These are phyloP conservation scores for Tetrahymena malaccensis DNA, from an alignment of 73 alveolate species.

Conservation along the genomic window DNA sequence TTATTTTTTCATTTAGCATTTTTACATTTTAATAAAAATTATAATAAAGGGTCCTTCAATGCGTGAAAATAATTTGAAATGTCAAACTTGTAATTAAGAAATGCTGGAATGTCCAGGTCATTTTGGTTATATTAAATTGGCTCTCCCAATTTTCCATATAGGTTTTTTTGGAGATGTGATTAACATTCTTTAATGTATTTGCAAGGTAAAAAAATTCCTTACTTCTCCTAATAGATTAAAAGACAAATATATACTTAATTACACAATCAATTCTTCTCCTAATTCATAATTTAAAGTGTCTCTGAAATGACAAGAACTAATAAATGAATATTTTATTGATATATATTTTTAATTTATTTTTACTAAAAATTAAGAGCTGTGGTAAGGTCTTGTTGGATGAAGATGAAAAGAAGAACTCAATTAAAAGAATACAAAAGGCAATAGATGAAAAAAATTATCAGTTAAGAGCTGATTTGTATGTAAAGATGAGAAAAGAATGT, in stretches of 20 bases:
- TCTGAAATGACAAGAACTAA: not conserved
- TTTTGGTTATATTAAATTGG: slow-evolving; percentile 14
- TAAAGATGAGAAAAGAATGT: not conserved
- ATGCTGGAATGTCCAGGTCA: slow-evolving; percentile 37
- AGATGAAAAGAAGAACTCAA: not conserved
- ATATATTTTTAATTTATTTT: not conserved
- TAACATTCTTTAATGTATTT: not conserved
- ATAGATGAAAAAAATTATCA: not conserved
- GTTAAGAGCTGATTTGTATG: not conserved
- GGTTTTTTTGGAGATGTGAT: slow-evolving; percentile 32
- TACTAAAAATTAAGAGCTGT: not conserved
- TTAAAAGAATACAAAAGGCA: not conserved
- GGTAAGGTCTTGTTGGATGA: not conserved
- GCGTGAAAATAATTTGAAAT: not conserved
- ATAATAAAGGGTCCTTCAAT: not conserved
- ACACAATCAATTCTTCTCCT: not conserved
- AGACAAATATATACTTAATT: not conserved
- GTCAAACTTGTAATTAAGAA: not conserved
- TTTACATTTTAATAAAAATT: not conserved
- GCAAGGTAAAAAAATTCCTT: not conserved
- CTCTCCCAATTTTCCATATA: slow-evolving; percentile 31
- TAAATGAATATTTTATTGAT: not conserved
- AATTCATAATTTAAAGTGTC: not conserved
- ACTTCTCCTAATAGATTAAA: not conserved
- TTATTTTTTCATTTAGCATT: not conserved